A percentile compares a stretch with the other conserved stretches of the same genome.
phyloP scores from a whole-genome alignment of 371 early-diverging fungal genomes.

The Nematocida parisii region DNA sequence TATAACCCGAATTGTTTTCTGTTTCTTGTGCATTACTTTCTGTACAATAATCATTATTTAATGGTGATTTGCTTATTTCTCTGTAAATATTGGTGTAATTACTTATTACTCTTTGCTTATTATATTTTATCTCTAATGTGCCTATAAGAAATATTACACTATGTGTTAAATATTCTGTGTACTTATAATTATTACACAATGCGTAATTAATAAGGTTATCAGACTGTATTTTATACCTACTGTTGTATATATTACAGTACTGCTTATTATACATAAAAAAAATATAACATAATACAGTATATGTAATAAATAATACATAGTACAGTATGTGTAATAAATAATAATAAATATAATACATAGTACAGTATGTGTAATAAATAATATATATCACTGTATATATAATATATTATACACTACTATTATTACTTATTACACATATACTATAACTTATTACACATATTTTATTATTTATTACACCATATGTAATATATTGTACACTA shows the following conservation, averaged over 20 bases:
- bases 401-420: too few relatives aligned
- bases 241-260: conserved; percentile 8
- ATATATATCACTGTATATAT: too few relatives aligned
- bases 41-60: background rate
- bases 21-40: background rate
- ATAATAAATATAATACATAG: too few relatives aligned
- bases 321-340: too few relatives aligned
- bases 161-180: background rate
- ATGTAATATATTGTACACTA: too few relatives aligned
- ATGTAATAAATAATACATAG: background rate
- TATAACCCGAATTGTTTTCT: background rate
- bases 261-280: conserved; percentile 7
- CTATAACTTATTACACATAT: too few relatives aligned
- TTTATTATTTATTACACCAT: too few relatives aligned
- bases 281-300: background rate
- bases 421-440: too few relatives aligned
- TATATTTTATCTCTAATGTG: conserved; percentile 11
- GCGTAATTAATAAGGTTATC: background rate
- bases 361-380: background rate
- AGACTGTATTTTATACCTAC: background rate
- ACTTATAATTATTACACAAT: background rate
- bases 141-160: conserved; percentile 11
- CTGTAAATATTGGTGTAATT: background rate
- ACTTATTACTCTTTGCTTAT: background rate
- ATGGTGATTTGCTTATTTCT: background rate